Evolutionary conservation across 192 early-diverging fungal genomes (phyloP).

Genomic region (Podila horticola): DNA sequence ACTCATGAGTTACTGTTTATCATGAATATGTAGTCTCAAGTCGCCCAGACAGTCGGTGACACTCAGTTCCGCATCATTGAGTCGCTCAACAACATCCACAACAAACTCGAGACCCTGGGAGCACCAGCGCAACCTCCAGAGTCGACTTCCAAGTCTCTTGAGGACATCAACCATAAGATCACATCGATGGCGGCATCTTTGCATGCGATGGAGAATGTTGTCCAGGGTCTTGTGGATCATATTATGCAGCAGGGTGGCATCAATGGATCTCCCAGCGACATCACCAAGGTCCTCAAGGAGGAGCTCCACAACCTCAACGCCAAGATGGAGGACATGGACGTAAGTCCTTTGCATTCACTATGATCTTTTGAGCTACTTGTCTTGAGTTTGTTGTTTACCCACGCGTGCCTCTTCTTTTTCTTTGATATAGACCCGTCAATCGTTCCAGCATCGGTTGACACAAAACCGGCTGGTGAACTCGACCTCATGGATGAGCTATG

Average conservation of each 20-base stretch:
- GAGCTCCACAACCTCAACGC: conserved; percentile 30
- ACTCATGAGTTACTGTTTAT: neutral
- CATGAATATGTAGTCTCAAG: conserved; percentile 6
- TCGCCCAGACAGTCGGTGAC: conserved; percentile 22
- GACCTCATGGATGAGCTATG: conserved; percentile 38
- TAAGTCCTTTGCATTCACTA: neutral
- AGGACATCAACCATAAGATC: conserved; percentile 38
- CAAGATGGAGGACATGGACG: conserved; percentile 53
- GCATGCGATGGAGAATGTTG: conserved; percentile 48
- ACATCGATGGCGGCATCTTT: conserved; percentile 26
- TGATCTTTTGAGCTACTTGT: neutral
- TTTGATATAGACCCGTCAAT: conserved; percentile 14
- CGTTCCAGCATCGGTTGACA: conserved; percentile 38
- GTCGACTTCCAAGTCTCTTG: conserved; percentile 11
- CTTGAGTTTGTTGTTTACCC: neutral
- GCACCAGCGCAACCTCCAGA: conserved; percentile 39
- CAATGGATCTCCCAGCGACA: neutral
- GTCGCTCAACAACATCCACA: conserved; percentile 48
- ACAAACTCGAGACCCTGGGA: conserved; percentile 32
- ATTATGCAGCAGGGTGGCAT: conserved; percentile 25
- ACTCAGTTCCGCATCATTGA: conserved; percentile 44
- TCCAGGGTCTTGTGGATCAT: conserved; percentile 48
- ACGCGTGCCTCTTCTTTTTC: neutral
- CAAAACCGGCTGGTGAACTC: conserved; percentile 39
- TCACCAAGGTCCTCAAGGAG: conserved; percentile 39